Evolutionary conservation across 2,329 filamentous ascomycete genomes (phyloP).

Genomic region (Achaetomium macrosporum): DNA sequence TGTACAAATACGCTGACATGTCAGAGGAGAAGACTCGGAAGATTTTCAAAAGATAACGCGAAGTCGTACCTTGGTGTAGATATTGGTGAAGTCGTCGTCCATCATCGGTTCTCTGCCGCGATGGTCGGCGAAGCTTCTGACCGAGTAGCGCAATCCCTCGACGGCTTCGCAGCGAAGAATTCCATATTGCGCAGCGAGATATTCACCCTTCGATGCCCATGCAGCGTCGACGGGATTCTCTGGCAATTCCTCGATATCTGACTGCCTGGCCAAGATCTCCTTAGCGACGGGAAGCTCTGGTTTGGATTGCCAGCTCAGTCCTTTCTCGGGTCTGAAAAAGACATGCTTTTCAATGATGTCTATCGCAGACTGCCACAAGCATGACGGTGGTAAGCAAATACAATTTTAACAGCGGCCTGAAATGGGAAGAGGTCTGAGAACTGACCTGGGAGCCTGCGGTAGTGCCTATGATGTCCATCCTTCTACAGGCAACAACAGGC

Average conservation of each 20-base stretch:
- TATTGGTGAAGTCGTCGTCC: constrained; percentile 52
- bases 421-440: neutral
- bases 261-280: constrained; percentile 43
- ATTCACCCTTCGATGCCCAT: constrained; percentile 57
- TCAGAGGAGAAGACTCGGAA: no score
- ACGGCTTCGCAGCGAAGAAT: constrained; percentile 71
- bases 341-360: constrained; percentile 17
- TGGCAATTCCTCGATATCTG: constrained; percentile 32
- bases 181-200: constrained; percentile 68
- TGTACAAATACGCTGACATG: constrained; percentile 29
- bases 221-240: constrained; percentile 50
- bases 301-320: constrained; percentile 23
- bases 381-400: neutral
- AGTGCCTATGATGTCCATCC: no score
- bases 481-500: no score
- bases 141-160: constrained; percentile 61
- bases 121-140: constrained; percentile 47
- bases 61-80: constrained; percentile 62
- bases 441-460: constrained; percentile 1
- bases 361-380: constrained; percentile 2
- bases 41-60: no score
- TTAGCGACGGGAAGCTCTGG: constrained; percentile 50
- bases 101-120: constrained; percentile 33
- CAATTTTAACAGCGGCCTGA: neutral
- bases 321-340: constrained; percentile 12